Evolutionary conservation across 805 yeast genomes (phyloP), one percentile per base, ranked within the genome.

Genomic region (Saturnispora silvae): DNA sequence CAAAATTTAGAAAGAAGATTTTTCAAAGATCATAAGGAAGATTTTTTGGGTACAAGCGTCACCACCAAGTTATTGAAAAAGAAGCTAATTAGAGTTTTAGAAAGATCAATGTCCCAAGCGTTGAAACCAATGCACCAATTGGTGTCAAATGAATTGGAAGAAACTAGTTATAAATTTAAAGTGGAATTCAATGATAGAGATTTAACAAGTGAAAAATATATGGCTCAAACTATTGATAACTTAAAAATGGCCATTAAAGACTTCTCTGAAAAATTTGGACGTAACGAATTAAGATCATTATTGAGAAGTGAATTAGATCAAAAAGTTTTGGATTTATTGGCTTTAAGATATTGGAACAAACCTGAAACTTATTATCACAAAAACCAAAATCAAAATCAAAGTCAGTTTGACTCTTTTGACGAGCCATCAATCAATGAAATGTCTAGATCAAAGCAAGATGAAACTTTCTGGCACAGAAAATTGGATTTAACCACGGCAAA

Each of bases 141-240:
- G 5, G 89, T 92, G 35, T 83, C 82, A 43, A 87, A 77, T 51
- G 98, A 92, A 57, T 68, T 87, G 31, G 99, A 94, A 55, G 98
- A 94, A 50, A 75, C 96, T 0, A 64, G 92, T 1, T 92, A 92
- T 55, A 77, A 80, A 54, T 92, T 85, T 63, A 92, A 92, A 56
- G 99, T 92, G 18, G 96, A 92, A 57, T 92, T 86, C 60, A 92
- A 92, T 54, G 99, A 92, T 58, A 73, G 96, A 37, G 83, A 81
- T 25, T 66, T 92, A 45, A 92, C 99, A 0, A 95, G 97, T 13
- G 92, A 86, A 51, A 84, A 94, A 41, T 92, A 92, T 53, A 67
- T 92, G 48, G 95, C 96, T 17, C 89, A 83, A 52, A 84, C 92
- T 39, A 74, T 92, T 24, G 99, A 92, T 57, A 64, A 81, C 34